Percentiles rank a stretch among this genome's conserved stretches.
Conservation (phyloP, 2,329 filamentous ascomycete genomes). For the Fusarium decemcellulare region DNA sequence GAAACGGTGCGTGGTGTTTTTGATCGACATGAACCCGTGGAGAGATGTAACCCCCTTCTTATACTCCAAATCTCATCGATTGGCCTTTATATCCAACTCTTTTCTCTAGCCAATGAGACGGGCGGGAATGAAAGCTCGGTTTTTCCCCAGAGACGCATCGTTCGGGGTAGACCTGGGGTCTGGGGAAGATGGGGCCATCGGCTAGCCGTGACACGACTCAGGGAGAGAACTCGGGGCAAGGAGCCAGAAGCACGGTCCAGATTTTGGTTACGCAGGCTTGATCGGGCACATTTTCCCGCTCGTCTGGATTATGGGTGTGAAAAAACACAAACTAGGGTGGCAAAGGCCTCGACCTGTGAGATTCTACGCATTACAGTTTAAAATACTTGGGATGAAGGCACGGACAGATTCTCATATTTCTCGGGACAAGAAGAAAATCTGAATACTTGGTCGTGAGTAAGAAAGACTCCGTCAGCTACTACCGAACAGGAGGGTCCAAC, state of each 20-base stretch:
- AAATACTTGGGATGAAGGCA: too few species aligned
- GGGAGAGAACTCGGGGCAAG: neutral
- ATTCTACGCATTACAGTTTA: neutral
- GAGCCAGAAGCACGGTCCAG: neutral
- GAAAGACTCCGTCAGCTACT: too few species aligned
- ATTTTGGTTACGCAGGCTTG: neutral
- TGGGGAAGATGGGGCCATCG: conserved; percentile 13
- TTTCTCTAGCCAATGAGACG: neutral
- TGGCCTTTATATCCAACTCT: neutral
- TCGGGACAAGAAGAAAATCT: too few species aligned
- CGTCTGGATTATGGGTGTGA: neutral
- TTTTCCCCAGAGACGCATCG: neutral
- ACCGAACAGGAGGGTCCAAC: too few species aligned
- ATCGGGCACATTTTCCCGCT: conserved; percentile 4
- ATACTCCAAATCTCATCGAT: neutral
- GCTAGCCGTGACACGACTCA: neutral
- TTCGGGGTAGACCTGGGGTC: conserved; percentile 13
- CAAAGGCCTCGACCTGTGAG: neutral
- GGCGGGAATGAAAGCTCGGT: neutral
- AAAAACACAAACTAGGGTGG: neutral
- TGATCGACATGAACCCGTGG: conserved; percentile 3
- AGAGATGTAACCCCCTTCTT: conserved; percentile 2
- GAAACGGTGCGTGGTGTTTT: neutral
- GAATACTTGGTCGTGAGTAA: too few species aligned
- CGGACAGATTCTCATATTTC: too few species aligned